phyloP scores from a whole-genome alignment of 2,329 filamentous ascomycete genomes.

The Chaetoscypha palmicola region DNA sequence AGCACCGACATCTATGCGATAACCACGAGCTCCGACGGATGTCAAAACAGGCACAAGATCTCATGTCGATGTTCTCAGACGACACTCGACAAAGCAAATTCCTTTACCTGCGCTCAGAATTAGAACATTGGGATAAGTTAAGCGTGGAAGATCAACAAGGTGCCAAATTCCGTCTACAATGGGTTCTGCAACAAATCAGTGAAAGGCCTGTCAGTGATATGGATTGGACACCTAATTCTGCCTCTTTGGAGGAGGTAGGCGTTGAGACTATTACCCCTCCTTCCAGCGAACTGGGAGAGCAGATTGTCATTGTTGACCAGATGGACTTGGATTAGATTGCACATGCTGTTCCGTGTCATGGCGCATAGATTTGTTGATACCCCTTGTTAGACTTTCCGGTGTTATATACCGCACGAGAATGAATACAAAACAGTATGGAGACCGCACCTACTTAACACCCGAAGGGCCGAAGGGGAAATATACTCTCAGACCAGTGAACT shows the following conservation, averaged over 20 bases:
- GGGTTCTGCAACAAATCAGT: constrained; percentile 24
- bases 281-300: not conserved
- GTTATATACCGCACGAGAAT: too few species aligned
- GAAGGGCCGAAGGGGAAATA: too few species aligned
- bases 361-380: too few species aligned
- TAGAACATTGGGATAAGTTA: constrained; percentile 23
- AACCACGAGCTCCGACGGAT: constrained; percentile 25
- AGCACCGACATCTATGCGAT: constrained; percentile 27
- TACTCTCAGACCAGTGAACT: too few species aligned
- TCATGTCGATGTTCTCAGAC: constrained; percentile 29
- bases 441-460: too few species aligned
- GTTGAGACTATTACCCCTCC: not conserved
- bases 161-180: constrained; percentile 21
- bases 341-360: too few species aligned
- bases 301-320: not conserved
- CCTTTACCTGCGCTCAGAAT: constrained; percentile 17
- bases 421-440: too few species aligned
- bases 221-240: constrained; percentile 30
- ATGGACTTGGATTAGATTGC: not conserved
- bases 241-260: constrained; percentile 25
- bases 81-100: constrained; percentile 24
- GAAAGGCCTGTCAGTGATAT: constrained; percentile 29
- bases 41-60: constrained; percentile 22
- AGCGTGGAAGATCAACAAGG: constrained; percentile 12
- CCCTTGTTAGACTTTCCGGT: too few species aligned